Evolutionary conservation across 73 alveolate species (phyloP), one percentile per base, ranked within the genome.

Genomic region (Tetrahymena malaccensis): DNA sequence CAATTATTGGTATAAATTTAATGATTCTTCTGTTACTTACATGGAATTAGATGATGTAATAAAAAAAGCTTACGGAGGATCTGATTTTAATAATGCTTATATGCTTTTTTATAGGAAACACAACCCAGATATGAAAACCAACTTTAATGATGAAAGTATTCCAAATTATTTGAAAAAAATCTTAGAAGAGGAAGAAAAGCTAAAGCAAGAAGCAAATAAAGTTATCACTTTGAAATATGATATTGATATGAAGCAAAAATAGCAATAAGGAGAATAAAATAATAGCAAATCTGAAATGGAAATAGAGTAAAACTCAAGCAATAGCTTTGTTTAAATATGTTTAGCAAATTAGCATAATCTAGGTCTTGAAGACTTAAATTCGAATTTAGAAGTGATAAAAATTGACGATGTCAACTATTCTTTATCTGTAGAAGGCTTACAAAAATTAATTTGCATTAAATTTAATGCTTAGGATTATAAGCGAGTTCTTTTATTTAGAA

Each of bases 31-130:
- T 43, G 99, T 97, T 21, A 93, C 97, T 93, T 95, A 94, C 13
- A 94, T 97, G 56, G 97, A 97, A 84, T 96, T 94, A 50, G 97
- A 96, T 34, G 96, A 56, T 37, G 96, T 97, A 50, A 55, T 93
- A 12, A 94, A 96, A 43, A 94, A 94, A 85, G 93, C 96, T 84
- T 96, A 94, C 43, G 99, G 99, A 16, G 98, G 97, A 94, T 95
- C 94, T 96, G 94, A 84, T 19, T 56, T 56, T 43, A 96, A 97
- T 38, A 97, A 98, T 43, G 99, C 99, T 21, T 98, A 98, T 94
- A 97, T 98, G 98, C 97, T 98, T 37, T 96, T 98, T 94, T 98
- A 98, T 96, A 98, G 99, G 93, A 94, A 85, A 34, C 85, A 85
- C 33, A 94, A 85, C 11, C 22, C 22, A n/a, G 21, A 70, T 70